A percentile compares a stretch with the other conserved stretches of the same genome.
These are phyloP conservation scores for Ustilago cynodontis DNA, from an alignment of 1,284 basidiomycete species.

Conservation along the genomic window DNA sequence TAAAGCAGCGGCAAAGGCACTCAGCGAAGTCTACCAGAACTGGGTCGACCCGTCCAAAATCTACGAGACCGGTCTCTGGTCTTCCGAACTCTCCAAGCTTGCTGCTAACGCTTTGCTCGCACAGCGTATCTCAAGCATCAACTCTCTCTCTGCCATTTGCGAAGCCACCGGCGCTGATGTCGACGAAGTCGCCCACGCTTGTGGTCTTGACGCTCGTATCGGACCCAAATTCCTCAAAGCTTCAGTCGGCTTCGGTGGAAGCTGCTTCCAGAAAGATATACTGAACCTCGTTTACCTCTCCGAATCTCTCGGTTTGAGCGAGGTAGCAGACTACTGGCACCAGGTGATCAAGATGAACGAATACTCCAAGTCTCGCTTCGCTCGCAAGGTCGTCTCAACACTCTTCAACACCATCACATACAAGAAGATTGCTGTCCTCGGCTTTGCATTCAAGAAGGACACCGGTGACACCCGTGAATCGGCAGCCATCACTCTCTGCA, in stretches of 20 bases:
- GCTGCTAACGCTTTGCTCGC: conserved; percentile 99
- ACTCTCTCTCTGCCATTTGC: conserved; percentile 97
- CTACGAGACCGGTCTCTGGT: conserved; percentile 96
- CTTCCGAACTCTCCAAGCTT: conserved; percentile 96
- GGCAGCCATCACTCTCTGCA: conserved; percentile 92
- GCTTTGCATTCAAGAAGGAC: conserved; percentile 75
- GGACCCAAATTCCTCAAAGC: conserved; percentile 96
- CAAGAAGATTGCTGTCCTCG: conserved; percentile 96
- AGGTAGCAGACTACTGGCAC: conserved; percentile 97
- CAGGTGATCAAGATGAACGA: conserved; percentile 71
- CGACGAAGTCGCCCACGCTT: conserved; percentile 94
- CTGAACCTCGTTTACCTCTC: conserved; percentile 94
- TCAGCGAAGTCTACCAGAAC: conserved; percentile 87
- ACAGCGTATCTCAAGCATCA: conserved; percentile 93
- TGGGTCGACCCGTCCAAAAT: conserved; percentile 92
- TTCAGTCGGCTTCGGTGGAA: conserved; percentile 95
- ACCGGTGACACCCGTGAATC: conserved; percentile 80
- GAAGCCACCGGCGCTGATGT: conserved; percentile 99
- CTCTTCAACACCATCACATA: conserved; percentile 97
- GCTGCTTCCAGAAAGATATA: conserved; percentile 92
- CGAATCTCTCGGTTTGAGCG: conserved; percentile 91
- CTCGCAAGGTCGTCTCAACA: conserved; percentile 73
- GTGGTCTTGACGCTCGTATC: conserved; percentile 91
- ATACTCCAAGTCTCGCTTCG: conserved; percentile 69
- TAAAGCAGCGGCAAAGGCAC: conserved; percentile 80